phyloP scores from a whole-genome alignment of 441 rosid species.

The Populus hybrid region DNA sequence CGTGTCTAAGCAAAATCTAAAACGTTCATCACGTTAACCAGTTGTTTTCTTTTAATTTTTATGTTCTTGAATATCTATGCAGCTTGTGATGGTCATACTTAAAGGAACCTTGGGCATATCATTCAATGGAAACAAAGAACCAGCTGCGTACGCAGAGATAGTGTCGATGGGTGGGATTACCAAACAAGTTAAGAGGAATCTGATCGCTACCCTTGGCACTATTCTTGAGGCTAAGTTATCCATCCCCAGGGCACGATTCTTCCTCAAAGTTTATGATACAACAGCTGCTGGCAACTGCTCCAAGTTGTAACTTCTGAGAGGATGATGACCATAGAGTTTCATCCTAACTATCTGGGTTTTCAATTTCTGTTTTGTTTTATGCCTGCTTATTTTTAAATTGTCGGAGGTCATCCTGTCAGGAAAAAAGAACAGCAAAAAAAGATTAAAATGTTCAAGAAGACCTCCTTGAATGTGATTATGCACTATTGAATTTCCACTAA shows the following conservation, averaged over 20 bases:
- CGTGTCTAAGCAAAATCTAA: background rate
- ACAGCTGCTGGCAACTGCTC: slow-evolving; percentile 43
- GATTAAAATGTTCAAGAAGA: background rate
- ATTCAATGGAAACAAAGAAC: slow-evolving; percentile 85
- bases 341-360: background rate
- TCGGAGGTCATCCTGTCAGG: background rate
- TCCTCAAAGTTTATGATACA: slow-evolving; percentile 83
- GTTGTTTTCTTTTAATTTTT: background rate
- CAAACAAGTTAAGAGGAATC: slow-evolving; percentile 72
- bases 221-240: slow-evolving; percentile 70
- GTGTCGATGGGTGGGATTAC: slow-evolving; percentile 89
- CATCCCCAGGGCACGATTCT: slow-evolving; percentile 74
- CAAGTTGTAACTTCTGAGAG: slow-evolving; percentile 21
- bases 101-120: slow-evolving; percentile 84
- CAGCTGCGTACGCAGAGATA: slow-evolving; percentile 90
- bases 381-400: background rate
- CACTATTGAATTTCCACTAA: background rate
- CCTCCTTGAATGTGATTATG: background rate
- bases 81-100: slow-evolving; percentile 94
- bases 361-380: background rate
- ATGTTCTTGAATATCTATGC: slow-evolving; percentile 20
- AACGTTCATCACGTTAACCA: no score
- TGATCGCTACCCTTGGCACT: slow-evolving; percentile 58
- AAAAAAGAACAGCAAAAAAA: no score
- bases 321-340: background rate